Conservation (phyloP, 352 stramenopile species). For the Elongisporangium anandrum region DNA sequence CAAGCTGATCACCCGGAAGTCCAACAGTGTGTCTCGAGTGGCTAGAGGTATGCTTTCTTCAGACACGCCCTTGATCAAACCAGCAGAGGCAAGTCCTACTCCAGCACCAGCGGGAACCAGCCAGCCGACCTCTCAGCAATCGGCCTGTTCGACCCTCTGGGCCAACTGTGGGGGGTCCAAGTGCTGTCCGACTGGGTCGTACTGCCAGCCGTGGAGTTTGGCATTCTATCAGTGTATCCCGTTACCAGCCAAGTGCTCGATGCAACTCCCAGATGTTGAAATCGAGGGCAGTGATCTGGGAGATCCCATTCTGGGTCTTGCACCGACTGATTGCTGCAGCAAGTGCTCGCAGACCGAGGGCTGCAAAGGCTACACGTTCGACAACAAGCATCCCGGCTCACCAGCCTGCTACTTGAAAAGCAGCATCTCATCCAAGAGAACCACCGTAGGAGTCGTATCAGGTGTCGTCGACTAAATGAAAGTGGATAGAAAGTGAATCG, state of each 20-base stretch:
- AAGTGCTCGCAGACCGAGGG: conserved; percentile 26
- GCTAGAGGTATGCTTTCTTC: neutral
- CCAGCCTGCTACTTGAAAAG: conserved; percentile 32
- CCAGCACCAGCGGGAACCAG: neutral
- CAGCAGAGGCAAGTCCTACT: neutral
- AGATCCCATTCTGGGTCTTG: conserved; percentile 23
- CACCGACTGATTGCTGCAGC: conserved; percentile 45
- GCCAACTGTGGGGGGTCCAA: conserved; percentile 6
- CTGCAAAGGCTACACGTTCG: conserved; percentile 49
- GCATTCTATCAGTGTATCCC: conserved; percentile 54
- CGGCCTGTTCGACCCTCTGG: neutral
- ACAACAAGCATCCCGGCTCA: conserved; percentile 27
- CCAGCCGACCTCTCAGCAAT: neutral
- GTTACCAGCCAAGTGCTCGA: conserved; percentile 33
- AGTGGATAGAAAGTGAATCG: neutral
- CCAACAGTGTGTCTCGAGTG: neutral
- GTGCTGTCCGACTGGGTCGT: conserved; percentile 38
- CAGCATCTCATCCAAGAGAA: neutral
- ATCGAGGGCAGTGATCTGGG: conserved; percentile 47
- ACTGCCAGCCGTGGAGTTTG: conserved; percentile 60
- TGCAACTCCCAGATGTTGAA: conserved; percentile 30
- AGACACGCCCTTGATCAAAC: neutral
- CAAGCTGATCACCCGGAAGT: neutral
- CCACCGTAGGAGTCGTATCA: neutral
- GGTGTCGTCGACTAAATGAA: neutral